Conservation (phyloP, 2,329 filamentous ascomycete genomes). For the Sarocladium strictum region DNA sequence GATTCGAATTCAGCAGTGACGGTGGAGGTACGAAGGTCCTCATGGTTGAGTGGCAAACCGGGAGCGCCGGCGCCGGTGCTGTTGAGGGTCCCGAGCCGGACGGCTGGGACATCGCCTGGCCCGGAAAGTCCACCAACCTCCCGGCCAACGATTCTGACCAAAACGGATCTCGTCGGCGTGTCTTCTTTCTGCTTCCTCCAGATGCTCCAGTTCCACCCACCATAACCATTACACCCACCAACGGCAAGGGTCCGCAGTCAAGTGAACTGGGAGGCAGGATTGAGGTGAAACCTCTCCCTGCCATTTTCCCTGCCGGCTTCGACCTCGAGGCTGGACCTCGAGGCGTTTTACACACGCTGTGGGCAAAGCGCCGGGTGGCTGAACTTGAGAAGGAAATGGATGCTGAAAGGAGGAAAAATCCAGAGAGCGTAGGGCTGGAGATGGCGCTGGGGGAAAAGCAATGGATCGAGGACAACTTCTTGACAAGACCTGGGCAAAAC, state of each 20-base stretch:
- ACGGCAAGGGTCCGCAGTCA: slow-evolving; percentile 10
- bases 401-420: slow-evolving; percentile 64
- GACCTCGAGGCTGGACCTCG: slow-evolving; percentile 66
- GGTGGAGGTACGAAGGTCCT: slow-evolving; percentile 86
- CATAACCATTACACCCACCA: slow-evolving; percentile 54
- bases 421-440: slow-evolving; percentile 74
- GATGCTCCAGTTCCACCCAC: slow-evolving; percentile 65
- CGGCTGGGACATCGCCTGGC: slow-evolving; percentile 74
- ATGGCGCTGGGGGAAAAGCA: slow-evolving; percentile 79
- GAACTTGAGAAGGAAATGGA: slow-evolving; percentile 73
- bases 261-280: too few species aligned
- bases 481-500: slow-evolving; percentile 42
- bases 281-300: slow-evolving; percentile 72
- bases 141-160: slow-evolving; percentile 43
- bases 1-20: slow-evolving; percentile 69
- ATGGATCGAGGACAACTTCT: slow-evolving; percentile 79
- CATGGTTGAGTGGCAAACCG: slow-evolving; percentile 81
- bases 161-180: slow-evolving; percentile 44
- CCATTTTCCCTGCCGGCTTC: slow-evolving; percentile 76
- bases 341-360: slow-evolving; percentile 82
- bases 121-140: slow-evolving; percentile 69
- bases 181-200: slow-evolving; percentile 78
- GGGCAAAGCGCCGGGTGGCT: slow-evolving; percentile 76
- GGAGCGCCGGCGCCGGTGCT: slow-evolving; percentile 13
- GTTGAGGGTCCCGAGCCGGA: slow-evolving; percentile 3